Evolutionary conservation across 1,139 yeast genomes (phyloP).

Genomic region (Taiozyma sp.): DNA sequence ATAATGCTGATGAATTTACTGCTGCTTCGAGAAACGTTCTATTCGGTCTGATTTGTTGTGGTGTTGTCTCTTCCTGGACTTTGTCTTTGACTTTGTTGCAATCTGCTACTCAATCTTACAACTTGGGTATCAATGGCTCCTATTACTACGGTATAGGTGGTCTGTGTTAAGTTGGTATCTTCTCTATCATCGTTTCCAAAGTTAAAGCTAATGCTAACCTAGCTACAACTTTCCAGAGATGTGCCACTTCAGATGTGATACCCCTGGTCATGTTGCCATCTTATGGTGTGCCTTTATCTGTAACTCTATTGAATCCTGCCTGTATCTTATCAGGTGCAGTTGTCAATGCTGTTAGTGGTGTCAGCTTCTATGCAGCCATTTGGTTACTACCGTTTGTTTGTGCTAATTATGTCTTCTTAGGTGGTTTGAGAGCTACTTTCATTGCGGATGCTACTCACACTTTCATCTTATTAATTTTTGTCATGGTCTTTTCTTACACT

Average conservation of each 20-base stretch:
- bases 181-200: slow-evolving; percentile 34
- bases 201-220: slow-evolving; percentile 36
- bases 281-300: slow-evolving; percentile 36
- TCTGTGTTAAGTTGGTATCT: slow-evolving; percentile 32
- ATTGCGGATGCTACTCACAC: slow-evolving; percentile 45
- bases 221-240: slow-evolving; percentile 38
- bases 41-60: slow-evolving; percentile 31
- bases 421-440: slow-evolving; percentile 44
- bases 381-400: slow-evolving; percentile 36
- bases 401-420: slow-evolving; percentile 39
- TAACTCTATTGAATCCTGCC: slow-evolving; percentile 33
- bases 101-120: slow-evolving; percentile 29
- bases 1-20: slow-evolving; percentile 34
- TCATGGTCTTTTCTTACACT: slow-evolving; percentile 39
- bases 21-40: slow-evolving; percentile 35
- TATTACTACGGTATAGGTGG: slow-evolving; percentile 36
- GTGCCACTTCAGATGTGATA: slow-evolving; percentile 35
- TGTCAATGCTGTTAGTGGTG: slow-evolving; percentile 34
- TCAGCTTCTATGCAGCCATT: slow-evolving; percentile 33
- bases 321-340: slow-evolving; percentile 37
- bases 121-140: slow-evolving; percentile 29
- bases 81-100: slow-evolving; percentile 35
- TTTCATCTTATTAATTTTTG: slow-evolving; percentile 34
- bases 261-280: slow-evolving; percentile 33
- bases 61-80: slow-evolving; percentile 36